phyloP scores from a whole-genome alignment of 305 asterid species.

The Rubia peregrina region DNA sequence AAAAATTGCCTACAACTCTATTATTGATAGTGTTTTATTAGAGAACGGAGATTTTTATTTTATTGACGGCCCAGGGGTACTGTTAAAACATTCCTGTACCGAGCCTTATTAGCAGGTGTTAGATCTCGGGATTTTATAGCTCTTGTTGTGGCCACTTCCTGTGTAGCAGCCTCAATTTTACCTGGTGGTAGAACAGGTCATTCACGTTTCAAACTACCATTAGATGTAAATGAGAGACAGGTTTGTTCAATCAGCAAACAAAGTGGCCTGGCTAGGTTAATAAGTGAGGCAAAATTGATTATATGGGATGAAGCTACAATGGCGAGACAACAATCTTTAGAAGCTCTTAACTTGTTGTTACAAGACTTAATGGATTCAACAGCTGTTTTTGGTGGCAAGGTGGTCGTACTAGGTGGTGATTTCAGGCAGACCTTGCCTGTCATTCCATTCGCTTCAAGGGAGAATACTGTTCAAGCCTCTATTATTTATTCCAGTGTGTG shows the following conservation, averaged over 20 bases:
- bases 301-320: neutral
- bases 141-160: neutral
- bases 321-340: neutral
- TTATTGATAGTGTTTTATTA: neutral
- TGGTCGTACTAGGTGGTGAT: neutral
- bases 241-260: too few species aligned
- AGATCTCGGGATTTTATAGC: neutral
- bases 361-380: neutral
- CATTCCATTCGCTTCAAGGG: neutral
- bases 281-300: too few species aligned
- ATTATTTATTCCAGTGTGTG: neutral
- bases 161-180: too few species aligned
- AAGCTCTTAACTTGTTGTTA: neutral
- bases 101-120: neutral
- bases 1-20: neutral
- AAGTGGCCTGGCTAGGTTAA: too few species aligned
- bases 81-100: neutral
- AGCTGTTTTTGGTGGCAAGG: neutral
- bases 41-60: neutral
- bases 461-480: neutral
- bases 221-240: too few species aligned
- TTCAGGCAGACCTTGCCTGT: neutral
- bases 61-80: neutral
- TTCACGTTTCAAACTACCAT: too few species aligned
- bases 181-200: too few species aligned